These are phyloP conservation scores for Aspergillus ibericus DNA, from an alignment of 2,329 filamentous ascomycete genomes.

Conservation along the genomic window DNA sequence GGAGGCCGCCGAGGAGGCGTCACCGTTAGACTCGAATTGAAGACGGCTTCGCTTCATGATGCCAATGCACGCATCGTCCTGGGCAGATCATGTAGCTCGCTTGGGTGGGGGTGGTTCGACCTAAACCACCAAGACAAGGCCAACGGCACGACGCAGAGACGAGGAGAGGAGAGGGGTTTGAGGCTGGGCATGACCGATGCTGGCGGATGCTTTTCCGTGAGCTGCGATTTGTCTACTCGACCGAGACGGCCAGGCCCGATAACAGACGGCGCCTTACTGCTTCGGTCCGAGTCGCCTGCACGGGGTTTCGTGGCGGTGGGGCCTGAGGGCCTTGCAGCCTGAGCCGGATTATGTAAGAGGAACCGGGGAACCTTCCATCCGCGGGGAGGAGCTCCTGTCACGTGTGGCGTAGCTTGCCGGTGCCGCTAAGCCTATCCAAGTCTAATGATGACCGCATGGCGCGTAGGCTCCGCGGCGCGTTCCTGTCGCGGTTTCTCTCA, in stretches of 20 bases:
- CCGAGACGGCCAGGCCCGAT: constrained; percentile 9
- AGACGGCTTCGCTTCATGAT: constrained; percentile 43
- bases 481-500: constrained; percentile 6
- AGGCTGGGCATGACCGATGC: constrained; percentile 5
- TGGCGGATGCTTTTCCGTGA: background rate
- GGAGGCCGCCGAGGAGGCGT: constrained; percentile 36
- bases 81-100: constrained; percentile 20
- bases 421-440: constrained; percentile 17
- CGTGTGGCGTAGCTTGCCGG: constrained; percentile 5
- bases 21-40: constrained; percentile 40
- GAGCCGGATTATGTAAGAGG: background rate
- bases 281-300: background rate
- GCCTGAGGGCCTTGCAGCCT: constrained; percentile 18
- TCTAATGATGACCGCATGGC: constrained; percentile 21
- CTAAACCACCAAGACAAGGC: background rate
- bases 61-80: constrained; percentile 23
- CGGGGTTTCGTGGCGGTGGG: background rate
- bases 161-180: constrained; percentile 6
- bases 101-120: background rate
- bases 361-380: constrained; percentile 7
- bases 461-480: constrained; percentile 22
- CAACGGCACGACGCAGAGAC: background rate
- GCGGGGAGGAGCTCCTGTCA: constrained; percentile 20
- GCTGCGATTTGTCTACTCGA: constrained; percentile 10
- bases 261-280: background rate